Percentiles rank a stretch among this genome's conserved stretches.
Conservation (phyloP, 768 basidiomycete species). For the Pulveroboletus frians region DNA sequence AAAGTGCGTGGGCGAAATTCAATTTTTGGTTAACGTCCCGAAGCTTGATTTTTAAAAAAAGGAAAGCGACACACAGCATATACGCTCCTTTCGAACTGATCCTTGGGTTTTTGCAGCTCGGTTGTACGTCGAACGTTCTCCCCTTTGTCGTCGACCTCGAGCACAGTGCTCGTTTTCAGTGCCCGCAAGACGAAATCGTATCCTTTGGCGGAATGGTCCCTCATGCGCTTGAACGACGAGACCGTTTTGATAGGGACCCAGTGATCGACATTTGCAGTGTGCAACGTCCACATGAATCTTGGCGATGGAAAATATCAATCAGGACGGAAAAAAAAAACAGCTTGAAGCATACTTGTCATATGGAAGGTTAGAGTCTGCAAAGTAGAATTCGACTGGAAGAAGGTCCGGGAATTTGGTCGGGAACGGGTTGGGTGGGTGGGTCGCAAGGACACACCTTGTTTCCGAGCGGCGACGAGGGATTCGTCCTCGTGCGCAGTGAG, state of each 20-base stretch:
- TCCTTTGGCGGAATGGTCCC: slow-evolving; percentile 57
- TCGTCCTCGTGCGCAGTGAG: no score
- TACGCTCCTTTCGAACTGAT: slow-evolving; percentile 75
- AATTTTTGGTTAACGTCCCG: no score
- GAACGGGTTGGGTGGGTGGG: no score
- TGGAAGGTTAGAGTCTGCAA: slow-evolving; percentile 93
- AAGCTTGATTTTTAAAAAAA: slow-evolving; percentile 13
- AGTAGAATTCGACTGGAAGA: slow-evolving; percentile 66
- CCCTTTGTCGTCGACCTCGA: slow-evolving; percentile 73
- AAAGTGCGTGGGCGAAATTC: no score
- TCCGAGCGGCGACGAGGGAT: slow-evolving; percentile 36
- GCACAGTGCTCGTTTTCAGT: slow-evolving; percentile 46
- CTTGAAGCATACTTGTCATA: slow-evolving; percentile 62
- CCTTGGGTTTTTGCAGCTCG: slow-evolving; percentile 74
- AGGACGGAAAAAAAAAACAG: not conserved
- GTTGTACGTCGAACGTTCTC: slow-evolving; percentile 69
- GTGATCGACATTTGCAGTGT: slow-evolving; percentile 74
- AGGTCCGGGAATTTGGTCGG: no score
- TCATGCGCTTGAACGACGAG: slow-evolving; percentile 93
- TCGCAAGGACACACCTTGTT: no score
- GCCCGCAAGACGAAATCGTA: slow-evolving; percentile 65
- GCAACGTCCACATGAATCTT: slow-evolving; percentile 94
- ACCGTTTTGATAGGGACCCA: slow-evolving; percentile 76
- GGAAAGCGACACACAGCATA: slow-evolving; percentile 71
- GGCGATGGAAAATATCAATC: not conserved